Conservation (phyloP, 179 eudicot genomes). For the Vitellaria paradoxa region DNA sequence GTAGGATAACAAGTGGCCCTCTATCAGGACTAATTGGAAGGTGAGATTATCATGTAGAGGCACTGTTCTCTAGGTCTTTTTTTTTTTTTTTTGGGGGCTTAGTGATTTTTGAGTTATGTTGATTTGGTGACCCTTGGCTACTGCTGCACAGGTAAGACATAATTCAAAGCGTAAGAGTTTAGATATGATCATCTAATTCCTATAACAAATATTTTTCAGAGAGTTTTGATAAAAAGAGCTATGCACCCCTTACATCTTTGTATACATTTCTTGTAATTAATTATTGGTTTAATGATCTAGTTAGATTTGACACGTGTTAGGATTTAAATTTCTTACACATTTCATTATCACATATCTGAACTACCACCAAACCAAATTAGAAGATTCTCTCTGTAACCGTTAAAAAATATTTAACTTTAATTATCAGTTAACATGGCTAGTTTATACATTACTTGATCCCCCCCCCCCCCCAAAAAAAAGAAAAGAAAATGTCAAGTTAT, state of each 20-base stretch:
- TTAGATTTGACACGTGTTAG: not conserved
- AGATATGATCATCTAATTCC: not conserved
- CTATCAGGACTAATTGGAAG: slow-evolving; percentile 97
- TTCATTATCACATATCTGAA: not conserved
- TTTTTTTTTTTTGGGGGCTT: not conserved
- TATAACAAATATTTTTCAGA: not conserved
- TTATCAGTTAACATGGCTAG: not conserved
- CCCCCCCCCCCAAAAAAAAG: not conserved
- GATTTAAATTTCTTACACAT: not conserved
- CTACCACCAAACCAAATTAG: not conserved
- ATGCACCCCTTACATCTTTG: not conserved
- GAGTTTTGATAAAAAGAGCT: slow-evolving; percentile 1
- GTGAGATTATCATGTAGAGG: slow-evolving; percentile 30
- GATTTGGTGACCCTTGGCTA: not conserved
- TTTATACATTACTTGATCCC: not conserved
- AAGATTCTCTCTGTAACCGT: not conserved
- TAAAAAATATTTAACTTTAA: not conserved
- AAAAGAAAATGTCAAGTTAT: not conserved
- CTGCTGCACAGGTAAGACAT: not conserved
- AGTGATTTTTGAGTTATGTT: not conserved
- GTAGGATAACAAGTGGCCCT: slow-evolving; percentile 96
- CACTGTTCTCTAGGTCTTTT: not conserved
- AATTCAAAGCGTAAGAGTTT: not conserved
- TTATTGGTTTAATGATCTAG: slow-evolving; percentile 1
- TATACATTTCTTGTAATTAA: not conserved